phyloP scores from a whole-genome alignment of 225 moss, liverwort and hornwort species.

The Sphagnum contortum region DNA sequence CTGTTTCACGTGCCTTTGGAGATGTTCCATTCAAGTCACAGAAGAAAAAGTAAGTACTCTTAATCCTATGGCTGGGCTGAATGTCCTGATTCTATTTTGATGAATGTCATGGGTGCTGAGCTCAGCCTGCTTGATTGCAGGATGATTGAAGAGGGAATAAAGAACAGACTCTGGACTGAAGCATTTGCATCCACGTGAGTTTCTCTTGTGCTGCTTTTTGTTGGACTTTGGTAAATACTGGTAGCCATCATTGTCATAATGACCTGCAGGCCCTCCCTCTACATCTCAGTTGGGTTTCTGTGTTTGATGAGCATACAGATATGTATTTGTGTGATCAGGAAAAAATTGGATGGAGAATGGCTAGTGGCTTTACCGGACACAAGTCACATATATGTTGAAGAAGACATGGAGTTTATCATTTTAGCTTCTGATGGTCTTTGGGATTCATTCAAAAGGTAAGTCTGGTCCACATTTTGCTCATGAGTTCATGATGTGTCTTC shows the following conservation, averaged over 20 bases:
- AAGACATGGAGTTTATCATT: conserved; percentile 38
- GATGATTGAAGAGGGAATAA: conserved; percentile 67
- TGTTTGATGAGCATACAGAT: neutral
- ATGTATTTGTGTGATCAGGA: conserved; percentile 7
- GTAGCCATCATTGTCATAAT: neutral
- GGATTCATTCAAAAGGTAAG: conserved; percentile 46
- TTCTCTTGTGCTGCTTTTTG: neutral
- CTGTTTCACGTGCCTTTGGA: conserved; percentile 91
- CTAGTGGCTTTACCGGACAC: conserved; percentile 37
- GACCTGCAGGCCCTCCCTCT: neutral
- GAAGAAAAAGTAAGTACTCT: conserved; percentile 53
- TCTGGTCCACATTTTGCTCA: neutral
- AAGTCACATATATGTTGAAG: conserved; percentile 11
- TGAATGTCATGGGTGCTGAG: neutral
- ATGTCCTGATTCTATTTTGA: neutral
- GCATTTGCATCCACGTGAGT: conserved; percentile 53
- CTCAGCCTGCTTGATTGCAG: conserved; percentile 18
- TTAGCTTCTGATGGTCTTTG: conserved; percentile 44
- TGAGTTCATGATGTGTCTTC: neutral
- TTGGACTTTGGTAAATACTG: too few relatives aligned
- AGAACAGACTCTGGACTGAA: conserved; percentile 53
- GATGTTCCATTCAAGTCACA: conserved; percentile 64
- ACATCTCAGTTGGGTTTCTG: neutral
- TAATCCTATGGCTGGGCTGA: neutral
- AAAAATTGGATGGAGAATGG: conserved; percentile 34